These are phyloP conservation scores for Dactylellina drechsleri DNA, from an alignment of 2,329 filamentous ascomycete genomes.

Conservation along the genomic window DNA sequence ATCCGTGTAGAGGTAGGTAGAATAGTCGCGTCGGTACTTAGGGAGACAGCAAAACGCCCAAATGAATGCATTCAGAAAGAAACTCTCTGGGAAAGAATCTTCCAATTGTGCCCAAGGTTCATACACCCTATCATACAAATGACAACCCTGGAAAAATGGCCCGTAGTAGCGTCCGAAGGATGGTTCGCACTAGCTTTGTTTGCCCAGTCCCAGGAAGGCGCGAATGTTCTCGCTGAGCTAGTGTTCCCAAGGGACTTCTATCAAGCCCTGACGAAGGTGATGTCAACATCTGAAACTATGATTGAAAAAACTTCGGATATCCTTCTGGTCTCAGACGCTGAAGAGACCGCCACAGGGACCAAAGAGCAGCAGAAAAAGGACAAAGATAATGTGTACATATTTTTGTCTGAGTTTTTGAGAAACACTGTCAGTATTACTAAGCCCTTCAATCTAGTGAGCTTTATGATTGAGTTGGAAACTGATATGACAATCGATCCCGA, in stretches of 20 bases:
- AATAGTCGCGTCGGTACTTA: slow-evolving; percentile 64
- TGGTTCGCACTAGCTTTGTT: slow-evolving; percentile 66
- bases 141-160: slow-evolving; percentile 64
- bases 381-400: slow-evolving; percentile 29
- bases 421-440: slow-evolving; percentile 16
- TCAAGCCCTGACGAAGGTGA: slow-evolving; percentile 2
- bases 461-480: not conserved
- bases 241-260: slow-evolving; percentile 27
- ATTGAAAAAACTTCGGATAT: not conserved
- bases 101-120: slow-evolving; percentile 59
- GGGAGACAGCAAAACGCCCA: slow-evolving; percentile 60
- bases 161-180: slow-evolving; percentile 65
- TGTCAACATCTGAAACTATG: not conserved
- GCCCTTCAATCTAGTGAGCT: not conserved
- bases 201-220: slow-evolving; percentile 57
- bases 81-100: slow-evolving; percentile 60
- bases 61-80: slow-evolving; percentile 56
- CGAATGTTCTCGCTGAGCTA: slow-evolving; percentile 5
- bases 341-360: too few species aligned
- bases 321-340: too few species aligned
- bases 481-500: not conserved
- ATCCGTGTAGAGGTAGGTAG: slow-evolving; percentile 65
- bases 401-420: slow-evolving; percentile 39
- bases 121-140: slow-evolving; percentile 63
- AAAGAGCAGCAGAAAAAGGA: slow-evolving; percentile 21